Conservation (phyloP, 2,329 filamentous ascomycete genomes). For the Rhynchosporium graminicola region DNA sequence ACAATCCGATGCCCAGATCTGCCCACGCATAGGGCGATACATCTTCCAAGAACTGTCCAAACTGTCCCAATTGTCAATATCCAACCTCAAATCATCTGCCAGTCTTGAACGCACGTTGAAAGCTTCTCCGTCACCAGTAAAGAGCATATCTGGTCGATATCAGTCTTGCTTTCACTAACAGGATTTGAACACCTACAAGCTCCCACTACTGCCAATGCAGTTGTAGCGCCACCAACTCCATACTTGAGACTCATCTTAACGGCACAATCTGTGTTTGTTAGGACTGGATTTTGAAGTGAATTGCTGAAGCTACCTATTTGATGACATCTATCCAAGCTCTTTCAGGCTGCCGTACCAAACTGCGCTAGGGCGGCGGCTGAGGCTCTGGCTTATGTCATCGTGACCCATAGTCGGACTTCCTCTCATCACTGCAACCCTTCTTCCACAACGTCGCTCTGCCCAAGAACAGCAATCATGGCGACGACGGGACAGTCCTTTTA, state of each 20-base stretch:
- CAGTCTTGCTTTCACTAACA: slow-evolving; percentile 25
- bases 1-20: slow-evolving; percentile 84
- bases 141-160: slow-evolving; percentile 82
- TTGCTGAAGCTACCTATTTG: slow-evolving; percentile 15
- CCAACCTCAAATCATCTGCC: slow-evolving; percentile 8
- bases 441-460: slow-evolving; percentile 26
- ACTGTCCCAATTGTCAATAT: slow-evolving; percentile 50
- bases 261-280: slow-evolving; percentile 25
- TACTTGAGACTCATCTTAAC: slow-evolving; percentile 71
- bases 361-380: slow-evolving; percentile 18
- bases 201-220: slow-evolving; percentile 72
- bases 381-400: slow-evolving; percentile 25
- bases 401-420: slow-evolving; percentile 21
- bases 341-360: slow-evolving; percentile 31
- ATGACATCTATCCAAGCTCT: slow-evolving; percentile 20
- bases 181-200: slow-evolving; percentile 65
- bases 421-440: slow-evolving; percentile 16
- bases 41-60: slow-evolving; percentile 91
- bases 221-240: slow-evolving; percentile 66
- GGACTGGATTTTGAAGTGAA: neutral
- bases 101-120: slow-evolving; percentile 72
- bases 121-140: slow-evolving; percentile 90
- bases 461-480: slow-evolving; percentile 46
- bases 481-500: slow-evolving; percentile 66
- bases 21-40: slow-evolving; percentile 96